These are phyloP conservation scores for Hyphopichia burtonii DNA, from an alignment of 1,139 yeast species.

Conservation along the genomic window DNA sequence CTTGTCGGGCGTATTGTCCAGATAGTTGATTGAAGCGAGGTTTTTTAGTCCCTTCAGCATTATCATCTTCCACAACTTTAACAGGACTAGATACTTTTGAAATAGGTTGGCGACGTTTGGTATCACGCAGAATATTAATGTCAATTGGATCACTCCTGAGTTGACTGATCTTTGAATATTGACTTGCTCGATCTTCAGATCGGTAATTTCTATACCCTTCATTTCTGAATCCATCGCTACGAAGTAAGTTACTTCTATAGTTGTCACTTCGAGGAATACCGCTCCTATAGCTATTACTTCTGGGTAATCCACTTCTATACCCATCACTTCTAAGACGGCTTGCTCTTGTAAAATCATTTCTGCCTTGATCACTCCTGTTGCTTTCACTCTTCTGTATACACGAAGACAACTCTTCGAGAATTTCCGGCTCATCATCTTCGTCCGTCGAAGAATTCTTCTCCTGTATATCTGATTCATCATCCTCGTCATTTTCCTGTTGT, in stretches of 20 bases:
- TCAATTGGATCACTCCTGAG: not conserved
- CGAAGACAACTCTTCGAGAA: slow-evolving; percentile 23
- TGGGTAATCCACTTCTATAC: not conserved
- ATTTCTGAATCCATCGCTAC: not conserved
- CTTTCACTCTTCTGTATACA: slow-evolving; percentile 6
- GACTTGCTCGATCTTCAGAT: not conserved
- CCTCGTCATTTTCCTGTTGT: not conserved
- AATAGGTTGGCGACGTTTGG: slow-evolving; percentile 4
- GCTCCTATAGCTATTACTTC: not conserved
- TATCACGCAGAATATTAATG: slow-evolving; percentile 5
- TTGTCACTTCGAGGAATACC: not conserved
- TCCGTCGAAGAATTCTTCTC: slow-evolving; percentile 4
- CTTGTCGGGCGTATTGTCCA: slow-evolving; percentile 15
- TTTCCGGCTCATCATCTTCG: slow-evolving; percentile 10
- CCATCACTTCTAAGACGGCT: not conserved
- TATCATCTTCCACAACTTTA: slow-evolving; percentile 1
- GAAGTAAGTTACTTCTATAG: not conserved
- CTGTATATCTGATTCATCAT: not conserved
- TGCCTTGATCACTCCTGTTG: slow-evolving; percentile 1
- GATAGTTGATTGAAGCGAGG: slow-evolving; percentile 15
- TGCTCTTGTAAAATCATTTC: not conserved
- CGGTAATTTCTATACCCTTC: not conserved
- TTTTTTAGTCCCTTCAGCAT: slow-evolving; percentile 3
- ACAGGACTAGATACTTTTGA: slow-evolving; percentile 2
- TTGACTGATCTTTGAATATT: not conserved